These are phyloP conservation scores for Ustilago esculenta DNA, from an alignment of 1,284 basidiomycete species.

Conservation along the genomic window DNA sequence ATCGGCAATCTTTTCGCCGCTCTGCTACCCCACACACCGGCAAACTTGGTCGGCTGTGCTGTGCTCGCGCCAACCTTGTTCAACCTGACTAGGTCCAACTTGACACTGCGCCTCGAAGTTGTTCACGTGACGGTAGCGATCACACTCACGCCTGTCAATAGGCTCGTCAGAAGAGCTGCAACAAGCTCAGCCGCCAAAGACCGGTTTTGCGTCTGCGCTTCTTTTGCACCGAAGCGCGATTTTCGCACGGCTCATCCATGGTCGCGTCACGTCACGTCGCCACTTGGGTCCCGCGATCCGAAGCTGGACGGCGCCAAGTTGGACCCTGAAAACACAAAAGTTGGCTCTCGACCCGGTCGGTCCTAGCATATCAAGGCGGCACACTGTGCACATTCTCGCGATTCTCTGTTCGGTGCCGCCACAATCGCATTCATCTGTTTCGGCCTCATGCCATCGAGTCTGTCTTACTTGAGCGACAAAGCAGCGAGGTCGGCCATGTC, in stretches of 20 bases:
- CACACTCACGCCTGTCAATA: background rate
- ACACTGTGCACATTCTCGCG: background rate
- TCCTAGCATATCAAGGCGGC: no score
- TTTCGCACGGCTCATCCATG: background rate
- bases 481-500: no score
- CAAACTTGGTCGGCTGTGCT: conserved; percentile 8
- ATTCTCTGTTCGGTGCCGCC: no score
- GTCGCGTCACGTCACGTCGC: background rate
- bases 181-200: no score
- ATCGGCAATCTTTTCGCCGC: conserved; percentile 38
- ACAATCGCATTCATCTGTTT: no score
- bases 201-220: background rate
- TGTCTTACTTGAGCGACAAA: no score
- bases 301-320: background rate
- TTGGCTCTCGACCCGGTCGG: no score
- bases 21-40: conserved; percentile 27
- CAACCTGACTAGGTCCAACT: background rate
- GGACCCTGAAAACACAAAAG: conserved; percentile 13
- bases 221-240: no score
- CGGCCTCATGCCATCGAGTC: no score
- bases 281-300: background rate
- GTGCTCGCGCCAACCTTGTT: no score
- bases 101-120: no score
- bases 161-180: conserved; percentile 1
- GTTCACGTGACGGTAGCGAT: background rate